Conservation (phyloP, 2,329 filamentous ascomycete species). For the Boeremia exigua region DNA sequence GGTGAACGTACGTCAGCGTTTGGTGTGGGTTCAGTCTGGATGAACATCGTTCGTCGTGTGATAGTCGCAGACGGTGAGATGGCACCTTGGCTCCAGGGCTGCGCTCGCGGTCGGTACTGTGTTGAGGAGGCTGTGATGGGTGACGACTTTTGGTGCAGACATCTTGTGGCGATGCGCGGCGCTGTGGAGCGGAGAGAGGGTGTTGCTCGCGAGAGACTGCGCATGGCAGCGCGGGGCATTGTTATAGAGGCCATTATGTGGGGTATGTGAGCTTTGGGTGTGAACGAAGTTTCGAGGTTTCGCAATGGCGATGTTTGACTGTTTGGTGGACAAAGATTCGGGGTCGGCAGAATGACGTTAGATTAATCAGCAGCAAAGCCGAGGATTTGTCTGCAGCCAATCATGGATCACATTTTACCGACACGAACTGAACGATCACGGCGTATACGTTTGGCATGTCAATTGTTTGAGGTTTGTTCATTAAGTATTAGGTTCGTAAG, state of each 20-base stretch:
- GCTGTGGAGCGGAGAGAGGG: slow-evolving; percentile 30
- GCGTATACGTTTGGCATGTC: neutral
- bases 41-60: slow-evolving; percentile 80
- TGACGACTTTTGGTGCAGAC: slow-evolving; percentile 43
- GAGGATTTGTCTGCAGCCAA: neutral
- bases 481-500: slow-evolving; percentile 18
- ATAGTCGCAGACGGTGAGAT: slow-evolving; percentile 19
- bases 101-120: slow-evolving; percentile 39
- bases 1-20: slow-evolving; percentile 74
- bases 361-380: slow-evolving; percentile 27
- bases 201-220: slow-evolving; percentile 34
- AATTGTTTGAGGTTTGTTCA: neutral
- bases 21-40: slow-evolving; percentile 93
- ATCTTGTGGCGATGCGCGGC: slow-evolving; percentile 41
- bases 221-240: slow-evolving; percentile 37
- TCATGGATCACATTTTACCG: neutral
- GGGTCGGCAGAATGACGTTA: slow-evolving; percentile 33
- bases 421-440: neutral
- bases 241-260: slow-evolving; percentile 36
- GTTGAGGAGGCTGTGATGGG: slow-evolving; percentile 41
- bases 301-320: slow-evolving; percentile 22
- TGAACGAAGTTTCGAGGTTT: neutral
- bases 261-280: neutral
- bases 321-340: slow-evolving; percentile 7
- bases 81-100: slow-evolving; percentile 30